These are phyloP conservation scores for Hordeum marinum DNA, from an alignment of 176 grass and related monocot genomes.

Conservation along the genomic window DNA sequence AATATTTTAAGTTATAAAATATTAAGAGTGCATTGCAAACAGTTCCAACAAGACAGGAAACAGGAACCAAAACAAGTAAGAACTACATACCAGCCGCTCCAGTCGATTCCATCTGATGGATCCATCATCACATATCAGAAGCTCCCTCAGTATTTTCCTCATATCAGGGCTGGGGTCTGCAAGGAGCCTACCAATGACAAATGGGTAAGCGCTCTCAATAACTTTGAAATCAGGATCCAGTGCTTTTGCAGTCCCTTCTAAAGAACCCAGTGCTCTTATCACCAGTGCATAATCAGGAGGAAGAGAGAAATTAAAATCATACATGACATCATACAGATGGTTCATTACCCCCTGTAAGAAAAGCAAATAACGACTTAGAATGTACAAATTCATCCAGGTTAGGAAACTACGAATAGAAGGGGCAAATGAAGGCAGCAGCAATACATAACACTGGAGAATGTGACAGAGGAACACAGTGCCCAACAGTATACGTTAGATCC, in stretches of 20 bases:
- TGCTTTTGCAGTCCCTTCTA: constrained; percentile 97
- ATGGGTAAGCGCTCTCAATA: constrained; percentile 92
- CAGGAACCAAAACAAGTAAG: constrained; percentile 6
- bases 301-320: constrained; percentile 93
- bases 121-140: constrained; percentile 81
- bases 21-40: not conserved
- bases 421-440: not conserved
- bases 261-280: constrained; percentile 89
- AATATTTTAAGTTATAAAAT: not conserved
- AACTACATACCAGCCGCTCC: constrained; percentile 59
- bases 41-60: not conserved
- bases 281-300: constrained; percentile 96
- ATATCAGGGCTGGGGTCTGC: constrained; percentile 89
- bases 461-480: not conserved
- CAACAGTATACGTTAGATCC: not conserved
- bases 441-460: not conserved
- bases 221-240: constrained; percentile 94
- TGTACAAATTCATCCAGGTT: not conserved
- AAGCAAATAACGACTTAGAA: constrained; percentile 16
- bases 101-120: constrained; percentile 93
- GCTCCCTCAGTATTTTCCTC: constrained; percentile 85
- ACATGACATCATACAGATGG: constrained; percentile 90
- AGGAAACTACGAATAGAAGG: not conserved
- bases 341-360: constrained; percentile 72
- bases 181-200: constrained; percentile 88